Base-by-base conservation (phyloP, 2,329 filamentous ascomycete genomes). In the Phaeosphaeria sp. region DNA sequence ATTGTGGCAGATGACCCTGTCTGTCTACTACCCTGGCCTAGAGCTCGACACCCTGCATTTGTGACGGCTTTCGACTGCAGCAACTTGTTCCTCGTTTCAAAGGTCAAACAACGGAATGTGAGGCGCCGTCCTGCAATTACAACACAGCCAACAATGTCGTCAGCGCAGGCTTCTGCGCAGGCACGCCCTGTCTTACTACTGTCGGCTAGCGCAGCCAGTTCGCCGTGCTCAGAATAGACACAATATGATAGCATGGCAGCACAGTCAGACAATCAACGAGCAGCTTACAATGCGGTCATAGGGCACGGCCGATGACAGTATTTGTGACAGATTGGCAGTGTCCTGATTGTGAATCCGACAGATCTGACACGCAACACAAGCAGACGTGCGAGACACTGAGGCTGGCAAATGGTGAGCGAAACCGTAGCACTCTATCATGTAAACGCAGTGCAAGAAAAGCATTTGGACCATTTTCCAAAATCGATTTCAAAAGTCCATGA, bases 41-140 rank as follows among this genome's bases (percentile, higher is more conserved):
- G 44, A 46, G 22, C 23, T 46, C 44, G 58, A 65, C 69, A 64
- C 72, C 73, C 73, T 76, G 73, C 73, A 73, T 70, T 65, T 67
- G 63, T 58, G 66, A 60, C 57, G 59, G 56, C 54, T 58, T 47
- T 50, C 54, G 52, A 58, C 59, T 63, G 59, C 62, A 67, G 59
- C 55, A 67, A 55, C 65, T 62, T 63, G 67, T 70, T 71, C 72
- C 65, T 62, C 63, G 67, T 70, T 71, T 72, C 65, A 63, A 62
- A 58, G 58, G 59, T 58, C 54, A 59, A 52, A 60, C 59, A 64
- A 54, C 63, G 65, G 64, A 66, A 65, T 60, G 52, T 68, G 53
- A 62, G 56, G 56, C 54, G 48, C 41, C 53, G 64, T 69, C 67
- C 66, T 75, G 63, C 67, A 60, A 72, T 72, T 54, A 51, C 60